A percentile compares a stretch with the other conserved stretches of the same genome.
These are phyloP conservation scores for Aspergillus sparsus DNA, from an alignment of 495 filamentous ascomycete genomes.

Conservation along the genomic window DNA sequence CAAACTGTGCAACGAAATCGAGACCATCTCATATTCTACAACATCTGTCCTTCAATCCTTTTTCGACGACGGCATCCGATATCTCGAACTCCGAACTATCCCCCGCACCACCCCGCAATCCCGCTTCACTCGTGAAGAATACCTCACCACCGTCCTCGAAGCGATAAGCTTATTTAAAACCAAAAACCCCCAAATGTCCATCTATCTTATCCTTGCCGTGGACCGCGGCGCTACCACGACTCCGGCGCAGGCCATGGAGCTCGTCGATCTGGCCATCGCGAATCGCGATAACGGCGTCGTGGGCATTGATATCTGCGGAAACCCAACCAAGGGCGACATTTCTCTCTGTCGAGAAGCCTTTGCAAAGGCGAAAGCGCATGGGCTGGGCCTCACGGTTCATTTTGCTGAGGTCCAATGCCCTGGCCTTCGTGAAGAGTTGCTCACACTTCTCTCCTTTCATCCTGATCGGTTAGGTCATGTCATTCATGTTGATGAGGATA, in stretches of 20 bases:
- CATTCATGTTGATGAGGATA: constrained; percentile 63
- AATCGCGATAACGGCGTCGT: constrained; percentile 63
- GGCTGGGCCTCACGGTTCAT: constrained; percentile 70
- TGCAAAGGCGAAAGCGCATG: constrained; percentile 49
- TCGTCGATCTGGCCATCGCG: constrained; percentile 62
- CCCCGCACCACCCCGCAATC: constrained; percentile 60
- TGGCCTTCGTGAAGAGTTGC: constrained; percentile 57
- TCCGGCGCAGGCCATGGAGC: constrained; percentile 53
- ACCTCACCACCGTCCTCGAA: constrained; percentile 64
- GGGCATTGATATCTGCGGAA: constrained; percentile 78
- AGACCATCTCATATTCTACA: constrained; percentile 62
- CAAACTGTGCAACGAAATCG: constrained; percentile 60
- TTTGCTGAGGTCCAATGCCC: constrained; percentile 68
- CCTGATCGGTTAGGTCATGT: constrained; percentile 80
- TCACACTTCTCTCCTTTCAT: constrained; percentile 59
- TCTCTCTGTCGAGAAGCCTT: constrained; percentile 58
- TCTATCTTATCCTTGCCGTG: constrained; percentile 71
- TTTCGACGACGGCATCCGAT: constrained; percentile 68
- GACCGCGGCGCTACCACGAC: constrained; percentile 63
- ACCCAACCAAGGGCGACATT: constrained; percentile 66
- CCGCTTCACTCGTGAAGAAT: constrained; percentile 58
- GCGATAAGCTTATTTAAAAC: constrained; percentile 53
- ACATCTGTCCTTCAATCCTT: constrained; percentile 71
- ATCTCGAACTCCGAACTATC: constrained; percentile 81
- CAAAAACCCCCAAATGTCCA: constrained; percentile 43